Evolutionary conservation across 257 asterid species (phyloP), one percentile per base, ranked within the genome.

Genomic region (Misopates orontium): DNA sequence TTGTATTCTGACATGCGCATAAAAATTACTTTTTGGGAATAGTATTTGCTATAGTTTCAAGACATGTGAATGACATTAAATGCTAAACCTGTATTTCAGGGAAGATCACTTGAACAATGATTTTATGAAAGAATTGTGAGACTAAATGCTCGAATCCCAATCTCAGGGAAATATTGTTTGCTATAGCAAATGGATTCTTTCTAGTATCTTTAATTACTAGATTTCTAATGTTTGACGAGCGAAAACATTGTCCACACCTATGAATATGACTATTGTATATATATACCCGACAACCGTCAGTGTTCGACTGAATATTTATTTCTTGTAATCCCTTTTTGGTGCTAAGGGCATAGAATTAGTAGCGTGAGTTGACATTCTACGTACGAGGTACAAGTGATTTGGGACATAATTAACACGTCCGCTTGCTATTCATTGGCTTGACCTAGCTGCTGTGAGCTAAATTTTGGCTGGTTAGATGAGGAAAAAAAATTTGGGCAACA

Each of bases 41-140:
- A 55, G 25, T 61, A 56, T 69, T 44, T 44, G 58, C 56, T 68
- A 54, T 62, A 66, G 41, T 65, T 58, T 64, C 22, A 24, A n/a
- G 25, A 44, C 64, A 41, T 67, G 20, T 51, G 48, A 62, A 16
- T 51, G 12, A 48, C 61, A 32, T 25, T 56, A 22, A 62, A 76
- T 66, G 60, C 61, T 56, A 40, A 32, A 24, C 58, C 48, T 49
- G 56, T 71, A 69, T 42, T 62, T 64, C 39, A 64, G 59, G 28
- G 28, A 36, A 59, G 53, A 60, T 21, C 53, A 40, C 16, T 0
- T 41, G 52, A 19, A 12, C 20, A 5, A 50, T 51, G 18, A 19
- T 39, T 14, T 48, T 61, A 51, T 15, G 36, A 56, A 32, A 9
- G 36, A 11, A 23, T 40, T 22, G 52, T 45, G 20, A 40, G 25